Base-by-base conservation (phyloP, 1,284 basidiomycete species). In the Mycocalia duriaeana region DNA sequence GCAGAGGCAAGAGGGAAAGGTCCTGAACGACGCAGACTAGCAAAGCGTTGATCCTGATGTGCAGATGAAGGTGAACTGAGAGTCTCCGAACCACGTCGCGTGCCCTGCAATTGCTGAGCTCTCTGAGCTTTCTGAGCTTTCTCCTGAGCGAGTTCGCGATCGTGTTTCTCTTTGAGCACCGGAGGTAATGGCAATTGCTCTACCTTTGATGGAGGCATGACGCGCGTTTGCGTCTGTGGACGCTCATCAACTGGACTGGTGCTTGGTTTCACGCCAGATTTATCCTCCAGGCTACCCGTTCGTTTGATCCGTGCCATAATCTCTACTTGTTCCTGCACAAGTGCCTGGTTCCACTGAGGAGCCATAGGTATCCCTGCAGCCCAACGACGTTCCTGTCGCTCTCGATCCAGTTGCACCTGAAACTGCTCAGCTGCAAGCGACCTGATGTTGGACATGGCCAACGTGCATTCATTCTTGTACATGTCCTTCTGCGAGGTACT, bases 311-410 rank as follows among this genome's bases (percentile, higher is more conserved):
- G 63, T 44, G 67, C 59, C 55, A 72, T 55, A 44, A 71, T 69
- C 5, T 65, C 65, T 57, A 74, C 67, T 52, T 76, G 71, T 47
- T 73, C 69, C 50, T 62, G 62, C 46, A 65, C 59, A 45, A 73
- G 57, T 13, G 60, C 63, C 28, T 67, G 64, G 23, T 61, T 61
- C 68, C 70, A 73, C 4, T 54, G 58, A 0, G 55, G 59, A 47
- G 59, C 54, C 34, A 72, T 53, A 8, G 57, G 53, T 22, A 58
- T 57, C 22, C 70, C 70, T 3, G 66, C 54, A 9, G 66, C 65
- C 73, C 70, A 74, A 1, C 64, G 58, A 16, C 71, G 69, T 49
- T 68, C 60, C 47, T 65, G 53, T 1, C 73, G 65, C 52, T 79
- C 77, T 3, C 64, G 63, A 35, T 67, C 66, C 25, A 79, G 53